Evolutionary conservation across 192 early-diverging fungal genomes (phyloP).

Genomic region (Kappamyces sp.): DNA sequence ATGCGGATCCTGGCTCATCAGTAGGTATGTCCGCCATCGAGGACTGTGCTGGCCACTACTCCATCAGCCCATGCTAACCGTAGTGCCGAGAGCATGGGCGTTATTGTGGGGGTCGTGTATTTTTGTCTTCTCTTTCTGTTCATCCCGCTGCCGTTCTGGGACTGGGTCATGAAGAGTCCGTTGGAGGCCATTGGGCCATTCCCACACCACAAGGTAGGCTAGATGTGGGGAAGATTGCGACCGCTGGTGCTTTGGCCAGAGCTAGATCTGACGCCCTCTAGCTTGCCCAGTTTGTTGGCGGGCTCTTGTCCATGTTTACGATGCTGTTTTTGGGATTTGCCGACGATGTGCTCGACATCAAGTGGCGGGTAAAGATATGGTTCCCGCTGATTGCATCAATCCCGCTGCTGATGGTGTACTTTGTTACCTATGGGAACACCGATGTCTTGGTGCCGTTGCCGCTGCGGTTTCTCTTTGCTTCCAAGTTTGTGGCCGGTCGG

Average conservation of each 20-base stretch:
- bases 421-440: conserved; percentile 78
- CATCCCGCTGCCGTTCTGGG: conserved; percentile 89
- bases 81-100: conserved; percentile 94
- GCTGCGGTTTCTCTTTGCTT: conserved; percentile 65
- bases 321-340: conserved; percentile 99
- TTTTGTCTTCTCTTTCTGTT: conserved; percentile 83
- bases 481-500: neutral
- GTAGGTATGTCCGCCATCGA: neutral
- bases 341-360: conserved; percentile 93
- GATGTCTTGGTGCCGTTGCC: conserved; percentile 82
- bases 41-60: neutral
- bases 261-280: conserved; percentile 21
- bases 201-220: conserved; percentile 64
- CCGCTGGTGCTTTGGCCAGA: neutral
- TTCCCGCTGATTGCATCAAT: conserved; percentile 89
- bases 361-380: conserved; percentile 94
- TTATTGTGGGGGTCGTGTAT: conserved; percentile 82
- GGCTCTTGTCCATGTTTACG: conserved; percentile 82
- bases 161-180: conserved; percentile 55
- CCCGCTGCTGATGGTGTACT: conserved; percentile 91
- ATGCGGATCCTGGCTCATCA: conserved; percentile 15
- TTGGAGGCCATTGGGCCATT: conserved; percentile 40
- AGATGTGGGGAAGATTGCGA: neutral
- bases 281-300: conserved; percentile 88
- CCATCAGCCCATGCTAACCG: neutral